Evolutionary conservation across 257 asterid species (phyloP).

Genomic region (Petunia secreta): DNA sequence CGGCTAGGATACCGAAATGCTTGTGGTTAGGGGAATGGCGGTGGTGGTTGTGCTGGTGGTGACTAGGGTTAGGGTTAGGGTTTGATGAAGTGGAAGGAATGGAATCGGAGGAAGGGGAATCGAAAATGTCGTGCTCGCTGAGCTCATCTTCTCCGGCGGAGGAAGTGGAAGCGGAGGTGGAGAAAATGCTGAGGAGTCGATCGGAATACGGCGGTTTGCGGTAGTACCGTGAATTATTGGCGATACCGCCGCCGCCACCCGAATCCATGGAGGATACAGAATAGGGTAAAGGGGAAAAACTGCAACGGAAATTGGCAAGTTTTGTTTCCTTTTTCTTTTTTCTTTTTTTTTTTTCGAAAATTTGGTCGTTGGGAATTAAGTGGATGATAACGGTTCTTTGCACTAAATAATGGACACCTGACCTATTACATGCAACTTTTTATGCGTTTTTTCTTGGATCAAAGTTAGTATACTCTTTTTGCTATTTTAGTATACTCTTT

Average conservation of each 20-base stretch:
- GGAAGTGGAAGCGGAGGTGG: conserved; percentile 35
- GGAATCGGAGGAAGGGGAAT: conserved; percentile 39
- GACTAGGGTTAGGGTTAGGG: conserved; percentile 22
- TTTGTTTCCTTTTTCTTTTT: background rate
- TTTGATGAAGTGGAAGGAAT: conserved; percentile 31
- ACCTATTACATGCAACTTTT: conserved; percentile 15
- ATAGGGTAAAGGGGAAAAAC: background rate
- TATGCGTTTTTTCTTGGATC: background rate
- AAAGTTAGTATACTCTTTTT: background rate
- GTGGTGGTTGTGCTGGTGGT: conserved; percentile 22
- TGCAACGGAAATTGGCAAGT: background rate
- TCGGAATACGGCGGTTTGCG: conserved; percentile 39
- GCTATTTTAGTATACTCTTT: background rate
- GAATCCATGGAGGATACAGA: conserved; percentile 11
- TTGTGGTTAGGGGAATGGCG: conserved; percentile 22
- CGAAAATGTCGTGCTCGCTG: conserved; percentile 65
- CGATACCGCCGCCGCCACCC: background rate
- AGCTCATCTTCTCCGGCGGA: conserved; percentile 49
- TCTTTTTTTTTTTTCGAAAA: no score
- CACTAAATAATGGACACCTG: background rate
- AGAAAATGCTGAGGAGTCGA: conserved; percentile 42
- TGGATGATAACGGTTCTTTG: background rate
- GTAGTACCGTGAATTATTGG: conserved; percentile 17
- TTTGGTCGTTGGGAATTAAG: background rate
- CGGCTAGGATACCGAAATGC: conserved; percentile 61